Evolutionary conservation across 106 monocot species (phyloP), one percentile per base, ranked within the genome.

Genomic region (Platanthera zijinensis): DNA sequence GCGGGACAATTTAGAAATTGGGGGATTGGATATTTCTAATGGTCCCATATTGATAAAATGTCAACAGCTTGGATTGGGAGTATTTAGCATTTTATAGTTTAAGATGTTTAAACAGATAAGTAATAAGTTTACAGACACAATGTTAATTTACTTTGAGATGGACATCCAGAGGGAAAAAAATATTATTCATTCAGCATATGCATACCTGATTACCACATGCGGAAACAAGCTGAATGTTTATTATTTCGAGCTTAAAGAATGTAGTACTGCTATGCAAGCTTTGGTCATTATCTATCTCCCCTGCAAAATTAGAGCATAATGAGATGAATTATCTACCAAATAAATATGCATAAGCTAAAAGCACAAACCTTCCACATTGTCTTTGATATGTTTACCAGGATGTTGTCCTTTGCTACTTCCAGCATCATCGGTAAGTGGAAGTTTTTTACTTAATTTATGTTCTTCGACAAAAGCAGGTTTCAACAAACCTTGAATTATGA

Each of bases 181-280:
- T 4, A 48, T 48, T 70, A 70, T 70, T 10, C n/a, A 46, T 47
- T 70, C 15, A 15, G 14, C 5, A 8, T 14, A 70, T 17, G 57
- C 80, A 80, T 84, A 69, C 95, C 88, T 92, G 85, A 85, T 76
- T 92, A 78, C 95, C 92, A 79, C 81, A 85, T 46, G 95, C 57
- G 79, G 92, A 90, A 73, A 87, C 82, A 57, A 96, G 72, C 54
- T 90, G 88, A 66, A 96, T 92, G 79, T 80, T 90, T 48, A 90
- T 74, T 74, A 96, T 79, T 50, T 96, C 95, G 39, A 96, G 68
- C 83, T 96, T 96, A 74, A 88, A 90, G 79, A 92, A 96, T 68
- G 82, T 48, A 50, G 84, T 78, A 71, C 76, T 87, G 15, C 75
- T 83, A 17, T 85, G 79, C 57, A 83, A 76, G 17, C 59, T 72